These are phyloP conservation scores for Ascochyta pisi DNA, from an alignment of 2,329 filamentous ascomycete species.

Conservation along the genomic window DNA sequence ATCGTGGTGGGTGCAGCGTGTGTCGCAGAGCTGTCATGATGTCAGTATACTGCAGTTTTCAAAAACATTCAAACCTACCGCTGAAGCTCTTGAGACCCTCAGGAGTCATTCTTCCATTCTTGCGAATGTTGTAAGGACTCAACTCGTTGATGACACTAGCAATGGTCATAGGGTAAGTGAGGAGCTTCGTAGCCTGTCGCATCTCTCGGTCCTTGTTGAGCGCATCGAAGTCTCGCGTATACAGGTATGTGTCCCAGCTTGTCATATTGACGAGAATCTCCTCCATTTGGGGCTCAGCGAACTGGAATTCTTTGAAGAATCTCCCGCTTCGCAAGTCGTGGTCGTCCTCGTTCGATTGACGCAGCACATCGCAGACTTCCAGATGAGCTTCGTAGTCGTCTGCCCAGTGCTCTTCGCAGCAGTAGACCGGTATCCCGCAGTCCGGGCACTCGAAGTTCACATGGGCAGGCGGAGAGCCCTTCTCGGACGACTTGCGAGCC, in stretches of 20 bases:
- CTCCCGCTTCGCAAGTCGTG: constrained; percentile 91
- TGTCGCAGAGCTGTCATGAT: constrained; percentile 77
- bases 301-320: constrained; percentile 92
- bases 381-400: constrained; percentile 94
- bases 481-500: constrained; percentile 62
- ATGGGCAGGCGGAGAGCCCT: constrained; percentile 73
- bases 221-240: constrained; percentile 88
- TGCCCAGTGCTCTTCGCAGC: constrained; percentile 93
- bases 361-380: constrained; percentile 87
- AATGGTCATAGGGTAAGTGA: constrained; percentile 93
- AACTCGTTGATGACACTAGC: constrained; percentile 92
- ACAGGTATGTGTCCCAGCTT: constrained; percentile 97
- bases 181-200: constrained; percentile 87
- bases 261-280: constrained; percentile 96
- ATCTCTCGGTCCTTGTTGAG: constrained; percentile 90
- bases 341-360: constrained; percentile 97
- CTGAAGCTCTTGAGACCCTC: constrained; percentile 95
- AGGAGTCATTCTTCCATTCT: constrained; percentile 75
- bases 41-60: constrained; percentile 16
- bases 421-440: constrained; percentile 92
- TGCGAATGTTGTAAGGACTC: constrained; percentile 85
- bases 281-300: constrained; percentile 87
- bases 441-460: constrained; percentile 95
- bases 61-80: constrained; percentile 63
- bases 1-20: constrained; percentile 84